Base-by-base conservation (phyloP, 148 eudicot species). In the Amaranthus hypochondriacus region DNA sequence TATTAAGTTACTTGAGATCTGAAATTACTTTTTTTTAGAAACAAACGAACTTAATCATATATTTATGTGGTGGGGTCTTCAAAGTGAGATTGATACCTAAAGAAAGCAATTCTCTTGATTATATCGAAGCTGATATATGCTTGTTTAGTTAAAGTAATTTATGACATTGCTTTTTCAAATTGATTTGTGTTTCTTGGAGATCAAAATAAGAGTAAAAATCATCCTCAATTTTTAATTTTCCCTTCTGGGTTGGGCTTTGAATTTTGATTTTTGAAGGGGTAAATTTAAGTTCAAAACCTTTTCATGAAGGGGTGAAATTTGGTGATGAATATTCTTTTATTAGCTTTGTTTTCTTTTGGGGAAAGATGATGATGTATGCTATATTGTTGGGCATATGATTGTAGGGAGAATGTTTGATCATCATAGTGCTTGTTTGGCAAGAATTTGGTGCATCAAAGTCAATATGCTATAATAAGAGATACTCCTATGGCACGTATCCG, bases 1-100 rank as follows among this genome's bases (percentile, higher is more conserved):
- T 50, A 2, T 64, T 59, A 79, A 79, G 82, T 71, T 74, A 63
- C 39, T 69, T 68, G 13, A 70, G 73, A 77, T 77, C 78, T 69
- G 63, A 62, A 68, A 48, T 28, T 28, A 28, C 39, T 7, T 69
- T 8, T 6, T 3, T 7, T 55, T 14, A 43, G 0, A 28, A 28
- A 28, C 39, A 28, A 28, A 28, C 39, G 39, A 28, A 3, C 9
- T 49, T 3, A 66, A 15, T 7, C 15, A 0, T 5, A 64, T 48
- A 48, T 12, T 11, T 11, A 4, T 47, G 44, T 60, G 39, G 39
- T 7, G 15, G 60, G 51, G 49, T 28, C 39, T 28, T 28, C 0
- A 28, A 28, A 28, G 39, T 28, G 39, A 28, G 14, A 28, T 28
- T 28, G 39, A 28, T 28, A 28, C 39, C 39, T 28, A 28, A 28